Conservation (phyloP, 352 stramenopile genomes). For the Thraustochytrium sp. region DNA sequence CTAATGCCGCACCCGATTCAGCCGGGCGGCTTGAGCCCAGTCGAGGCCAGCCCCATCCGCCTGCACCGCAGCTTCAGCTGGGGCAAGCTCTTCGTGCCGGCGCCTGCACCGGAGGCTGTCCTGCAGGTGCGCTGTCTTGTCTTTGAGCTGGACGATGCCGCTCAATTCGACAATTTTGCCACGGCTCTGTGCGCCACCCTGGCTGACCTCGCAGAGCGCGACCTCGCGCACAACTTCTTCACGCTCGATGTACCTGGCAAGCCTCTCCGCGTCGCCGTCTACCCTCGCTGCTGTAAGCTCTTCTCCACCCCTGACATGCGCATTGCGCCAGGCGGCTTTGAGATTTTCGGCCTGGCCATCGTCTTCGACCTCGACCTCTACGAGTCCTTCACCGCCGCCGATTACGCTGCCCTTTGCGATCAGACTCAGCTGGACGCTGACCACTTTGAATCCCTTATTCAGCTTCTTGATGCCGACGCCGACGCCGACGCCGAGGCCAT, state of each 20-base stretch:
- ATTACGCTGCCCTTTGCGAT: background rate
- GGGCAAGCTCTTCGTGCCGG: background rate
- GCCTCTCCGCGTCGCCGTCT: background rate
- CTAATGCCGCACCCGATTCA: constrained; percentile 8
- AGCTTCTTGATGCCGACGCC: too few species aligned
- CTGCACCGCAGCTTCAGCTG: background rate
- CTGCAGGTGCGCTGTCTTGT: background rate
- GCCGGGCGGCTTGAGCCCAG: background rate
- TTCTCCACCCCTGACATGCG: background rate
- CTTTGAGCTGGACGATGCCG: background rate
- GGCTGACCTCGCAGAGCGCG: background rate
- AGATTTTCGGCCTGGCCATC: constrained; percentile 20
- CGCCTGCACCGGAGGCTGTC: too few species aligned
- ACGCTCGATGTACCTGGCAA: background rate
- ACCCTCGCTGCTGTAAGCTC: background rate
- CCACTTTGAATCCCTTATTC: background rate
- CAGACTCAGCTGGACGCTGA: background rate
- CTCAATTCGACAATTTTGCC: background rate
- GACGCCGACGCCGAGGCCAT: background rate
- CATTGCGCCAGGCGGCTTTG: background rate
- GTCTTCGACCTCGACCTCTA: constrained; percentile 3
- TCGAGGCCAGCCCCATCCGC: background rate
- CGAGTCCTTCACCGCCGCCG: background rate
- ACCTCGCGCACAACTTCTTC: constrained; percentile 37
- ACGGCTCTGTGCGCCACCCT: background rate